Conservation (phyloP, 73 alveolate genomes). For the Paraurostyla sp. region DNA sequence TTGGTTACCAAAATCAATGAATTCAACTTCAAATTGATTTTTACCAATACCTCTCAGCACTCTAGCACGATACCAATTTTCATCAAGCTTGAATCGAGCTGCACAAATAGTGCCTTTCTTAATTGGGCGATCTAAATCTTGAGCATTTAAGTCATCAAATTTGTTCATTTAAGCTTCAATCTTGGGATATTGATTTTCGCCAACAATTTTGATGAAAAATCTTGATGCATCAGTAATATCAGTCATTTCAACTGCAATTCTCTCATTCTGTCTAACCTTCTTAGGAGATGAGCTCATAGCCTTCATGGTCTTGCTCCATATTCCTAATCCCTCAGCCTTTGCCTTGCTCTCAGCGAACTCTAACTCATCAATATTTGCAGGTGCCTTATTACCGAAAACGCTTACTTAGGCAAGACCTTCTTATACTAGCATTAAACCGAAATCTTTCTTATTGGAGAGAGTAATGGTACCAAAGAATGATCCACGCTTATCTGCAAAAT, state of each 20-base stretch:
- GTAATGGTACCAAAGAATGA: constrained; percentile 89
- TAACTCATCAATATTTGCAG: constrained; percentile 54
- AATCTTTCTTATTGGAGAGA: constrained; percentile 78
- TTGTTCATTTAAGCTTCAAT: constrained; percentile 79
- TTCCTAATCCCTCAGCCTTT: constrained; percentile 52
- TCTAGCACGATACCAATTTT: constrained; percentile 92
- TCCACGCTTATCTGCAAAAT: constrained; percentile 93
- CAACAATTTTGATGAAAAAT: constrained; percentile 81
- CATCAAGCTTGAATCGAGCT: constrained; percentile 93
- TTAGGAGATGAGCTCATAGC: neutral
- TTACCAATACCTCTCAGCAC: constrained; percentile 81
- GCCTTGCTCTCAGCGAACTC: constrained; percentile 70
- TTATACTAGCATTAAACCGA: constrained; percentile 78
- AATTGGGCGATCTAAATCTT: constrained; percentile 85
- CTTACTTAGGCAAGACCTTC: constrained; percentile 87
- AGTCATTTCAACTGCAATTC: constrained; percentile 77
- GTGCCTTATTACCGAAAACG: constrained; percentile 59
- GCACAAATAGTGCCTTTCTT: constrained; percentile 93
- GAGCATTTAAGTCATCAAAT: constrained; percentile 76
- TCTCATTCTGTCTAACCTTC: constrained; percentile 45
- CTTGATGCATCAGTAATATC: constrained; percentile 87
- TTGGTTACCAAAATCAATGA: constrained; percentile 94
- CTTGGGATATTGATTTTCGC: constrained; percentile 75
- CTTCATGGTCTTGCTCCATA: constrained; percentile 63
- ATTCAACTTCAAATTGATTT: constrained; percentile 86